Evolutionary conservation across 108 stramenopile genomes (phyloP), one percentile per base, ranked within the genome.

Genomic region (Cylindrotheca fusiformis): DNA sequence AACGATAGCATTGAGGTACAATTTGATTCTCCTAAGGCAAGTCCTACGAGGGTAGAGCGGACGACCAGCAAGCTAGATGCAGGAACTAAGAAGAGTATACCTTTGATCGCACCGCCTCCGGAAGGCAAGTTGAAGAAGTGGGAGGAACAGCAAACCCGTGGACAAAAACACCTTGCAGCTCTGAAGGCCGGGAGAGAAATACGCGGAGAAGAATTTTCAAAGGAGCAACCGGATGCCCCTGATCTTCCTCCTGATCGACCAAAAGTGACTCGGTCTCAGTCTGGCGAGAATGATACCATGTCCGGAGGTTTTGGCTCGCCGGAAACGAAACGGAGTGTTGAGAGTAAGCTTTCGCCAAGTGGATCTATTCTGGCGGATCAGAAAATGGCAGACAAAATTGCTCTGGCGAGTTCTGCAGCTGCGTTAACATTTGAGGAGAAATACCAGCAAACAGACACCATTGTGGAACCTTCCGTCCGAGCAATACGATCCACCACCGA

Each of bases 341-440:
- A 49, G 36, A 57, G 48, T n/a, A 33, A 45, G 8, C 53, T 28
- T 52, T 45, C 51, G 12, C 55, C 68, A 2, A 61, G 60, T 49
- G 48, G 32, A 19, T 28, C 52, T 25, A 54, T 64, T 27, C 14
- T 67, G 0, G 29, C 10, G 20, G 73, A 78, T 30, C 61, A 52
- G 18, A 70, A 69, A 55, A 73, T 85, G 69, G 87, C 83, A 0
- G 85, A 90, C 57, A 86, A 79, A 58, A 67, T 90, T 28, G 85
- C 81, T 2, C 69, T 78, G 24, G 88, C 88, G 19, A 85, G 81
- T 52, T 78, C 75, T 14, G 83, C 81, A 4, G 88, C 88, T 32
- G 81, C 83, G 19, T 56, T 72, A 23, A 74, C 74, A 25, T 81
- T 86, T 48, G 85, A 86, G 48, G 69, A 82, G 52, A 31, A 36